Evolutionary conservation across 2,329 filamentous ascomycete species (phyloP), one percentile per base, ranked within the genome.

Genomic region (Stromatinia cepivora): DNA sequence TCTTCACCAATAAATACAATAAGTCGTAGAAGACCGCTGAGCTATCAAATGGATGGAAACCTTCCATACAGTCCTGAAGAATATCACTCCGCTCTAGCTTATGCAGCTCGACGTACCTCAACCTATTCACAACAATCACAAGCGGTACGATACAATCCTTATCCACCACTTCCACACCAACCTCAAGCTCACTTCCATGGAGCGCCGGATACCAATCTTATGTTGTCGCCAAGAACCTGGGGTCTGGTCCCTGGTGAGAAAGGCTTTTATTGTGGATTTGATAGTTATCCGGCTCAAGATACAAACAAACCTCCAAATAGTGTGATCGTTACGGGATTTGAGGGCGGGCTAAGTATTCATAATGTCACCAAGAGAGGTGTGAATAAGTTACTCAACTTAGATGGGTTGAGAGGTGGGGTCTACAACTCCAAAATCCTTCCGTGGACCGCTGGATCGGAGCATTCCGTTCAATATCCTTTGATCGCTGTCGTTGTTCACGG

Each of bases 401-500:
- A 90, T 76, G 92, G 92, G 6, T 82, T 97, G 39, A 87, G 89
- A 75, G 94, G 94, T 53, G 89, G 89, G 31, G 92, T 97, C 1
- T 83, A 93, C 72, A 86, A 91, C 73, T 94, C 94, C 67, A 97
- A 94, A 79, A 88, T 97, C 34, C 80, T 97, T 62, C 89, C 92
- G 0, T 92, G 90, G 86, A 86, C 84, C 25, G 80, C 85, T 36
- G 79, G 82, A 10, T 81, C 82, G 64, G 86, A 89, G 67, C 78
- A 84, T 46, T 81, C 84, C 11, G 80, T 87, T 31, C 80, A 87
- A 25, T 88, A 90, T 70, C 93, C 94, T 9, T 83, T 97, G 62
- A 85, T 97, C 62, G 93, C 89, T 57, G 84, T 97, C 25, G 87
- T 93, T 22, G 78, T 97, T 5, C 93, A 97, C 79, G 93, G 93